Evolutionary conservation across 2,329 filamentous ascomycete species (phyloP).

Genomic region (Ophiosphaerella korrae): DNA sequence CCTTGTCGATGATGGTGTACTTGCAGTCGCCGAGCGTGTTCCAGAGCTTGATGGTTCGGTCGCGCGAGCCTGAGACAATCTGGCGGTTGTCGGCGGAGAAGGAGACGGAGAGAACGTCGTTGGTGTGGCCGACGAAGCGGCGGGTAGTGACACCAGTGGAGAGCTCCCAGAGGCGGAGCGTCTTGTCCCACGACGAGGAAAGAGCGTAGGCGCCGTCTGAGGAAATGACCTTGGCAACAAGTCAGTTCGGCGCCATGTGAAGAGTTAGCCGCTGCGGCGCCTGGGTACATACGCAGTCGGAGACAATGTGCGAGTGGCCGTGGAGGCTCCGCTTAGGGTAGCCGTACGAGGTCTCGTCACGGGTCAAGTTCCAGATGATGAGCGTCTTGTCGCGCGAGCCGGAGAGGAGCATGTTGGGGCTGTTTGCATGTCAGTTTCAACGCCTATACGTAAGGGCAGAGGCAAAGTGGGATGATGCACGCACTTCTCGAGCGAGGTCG

Average conservation of each 20-base stretch:
- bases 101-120: conserved; percentile 98
- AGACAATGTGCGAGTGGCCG: conserved; percentile 99
- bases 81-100: conserved; percentile 99
- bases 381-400: conserved; percentile 97
- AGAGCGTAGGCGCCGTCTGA: conserved; percentile 99
- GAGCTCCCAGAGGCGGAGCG: conserved; percentile 98
- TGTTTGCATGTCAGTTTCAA: conserved; percentile 49
- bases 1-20: conserved; percentile 99
- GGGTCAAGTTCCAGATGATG: conserved; percentile 99
- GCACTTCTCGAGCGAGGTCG: conserved; percentile 97
- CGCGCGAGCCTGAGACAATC: conserved; percentile 98
- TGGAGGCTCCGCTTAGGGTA: conserved; percentile 99
- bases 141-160: conserved; percentile 95
- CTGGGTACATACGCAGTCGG: conserved; percentile 86
- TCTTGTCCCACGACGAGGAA: conserved; percentile 99
- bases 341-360: conserved; percentile 96
- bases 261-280: conserved; percentile 5
- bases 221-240: conserved; percentile 80
- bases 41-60: conserved; percentile 99
- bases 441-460: conserved; percentile 14
- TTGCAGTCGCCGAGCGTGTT: conserved; percentile 99
- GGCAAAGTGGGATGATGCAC: conserved; percentile 15
- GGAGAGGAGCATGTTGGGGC: conserved; percentile 99
- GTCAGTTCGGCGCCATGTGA: conserved; percentile 43
- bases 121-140: conserved; percentile 98